These are phyloP conservation scores for Fusarium begoniae DNA, from an alignment of 2,329 filamentous ascomycete genomes.

Conservation along the genomic window DNA sequence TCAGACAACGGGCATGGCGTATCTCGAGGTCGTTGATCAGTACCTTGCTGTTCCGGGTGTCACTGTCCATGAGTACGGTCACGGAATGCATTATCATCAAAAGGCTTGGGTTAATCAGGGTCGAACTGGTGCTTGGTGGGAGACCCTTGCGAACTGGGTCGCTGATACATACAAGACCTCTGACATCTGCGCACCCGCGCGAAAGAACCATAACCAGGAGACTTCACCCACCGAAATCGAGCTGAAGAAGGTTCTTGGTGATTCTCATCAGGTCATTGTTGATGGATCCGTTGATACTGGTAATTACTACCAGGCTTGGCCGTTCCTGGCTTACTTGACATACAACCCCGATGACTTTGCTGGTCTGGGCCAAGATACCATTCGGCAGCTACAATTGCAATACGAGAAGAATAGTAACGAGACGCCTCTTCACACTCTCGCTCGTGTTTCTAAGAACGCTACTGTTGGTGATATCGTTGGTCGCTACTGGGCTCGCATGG, in stretches of 20 bases:
- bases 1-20: slow-evolving; percentile 50
- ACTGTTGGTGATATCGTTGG: slow-evolving; percentile 55
- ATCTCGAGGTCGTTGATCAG: slow-evolving; percentile 53
- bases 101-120: slow-evolving; percentile 55
- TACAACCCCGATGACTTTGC: slow-evolving; percentile 57
- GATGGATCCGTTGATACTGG: slow-evolving; percentile 53
- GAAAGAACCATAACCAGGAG: slow-evolving; percentile 48
- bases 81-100: slow-evolving; percentile 58
- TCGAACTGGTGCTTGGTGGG: slow-evolving; percentile 61
- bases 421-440: slow-evolving; percentile 58
- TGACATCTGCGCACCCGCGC: slow-evolving; percentile 51
- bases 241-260: slow-evolving; percentile 55
- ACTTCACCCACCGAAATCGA: slow-evolving; percentile 52
- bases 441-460: slow-evolving; percentile 48
- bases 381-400: slow-evolving; percentile 54
- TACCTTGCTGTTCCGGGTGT: slow-evolving; percentile 52
- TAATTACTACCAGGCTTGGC: slow-evolving; percentile 64
- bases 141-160: slow-evolving; percentile 60
- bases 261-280: slow-evolving; percentile 59
- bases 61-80: slow-evolving; percentile 61
- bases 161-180: slow-evolving; percentile 60
- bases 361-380: slow-evolving; percentile 52
- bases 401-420: slow-evolving; percentile 58
- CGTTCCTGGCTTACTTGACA: slow-evolving; percentile 58
- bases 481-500: slow-evolving; percentile 63